A percentile compares a stretch with the other conserved stretches of the same genome.
Conservation (phyloP, 805 yeast species). For the Candida glaebosa region DNA sequence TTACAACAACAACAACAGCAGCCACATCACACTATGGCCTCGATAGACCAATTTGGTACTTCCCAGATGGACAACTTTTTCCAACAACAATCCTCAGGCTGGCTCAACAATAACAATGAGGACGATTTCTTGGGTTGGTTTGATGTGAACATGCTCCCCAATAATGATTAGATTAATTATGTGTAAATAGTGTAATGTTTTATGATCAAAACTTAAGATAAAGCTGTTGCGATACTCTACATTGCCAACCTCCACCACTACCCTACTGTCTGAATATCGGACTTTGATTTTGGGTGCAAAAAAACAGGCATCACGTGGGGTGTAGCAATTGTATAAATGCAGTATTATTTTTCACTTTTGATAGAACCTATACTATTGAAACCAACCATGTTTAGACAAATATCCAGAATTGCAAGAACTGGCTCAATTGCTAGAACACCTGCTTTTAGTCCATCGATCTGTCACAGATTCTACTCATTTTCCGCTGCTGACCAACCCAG, state of each 20-base stretch:
- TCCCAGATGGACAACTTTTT: conserved; percentile 55
- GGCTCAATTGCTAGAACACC: conserved; percentile 1
- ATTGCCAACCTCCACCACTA: too few relatives aligned
- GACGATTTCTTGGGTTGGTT: conserved; percentile 96
- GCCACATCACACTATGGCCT: conserved; percentile 7
- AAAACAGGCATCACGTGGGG: conserved; percentile 1
- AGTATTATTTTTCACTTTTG: not conserved
- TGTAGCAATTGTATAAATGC: not conserved
- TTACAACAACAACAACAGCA: conserved; percentile 2
- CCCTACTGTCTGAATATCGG: not conserved
- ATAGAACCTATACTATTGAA: not conserved
- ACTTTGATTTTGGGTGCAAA: not conserved
- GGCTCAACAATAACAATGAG: conserved; percentile 61
- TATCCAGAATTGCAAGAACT: conserved; percentile 2
- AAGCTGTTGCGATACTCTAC: too few relatives aligned
- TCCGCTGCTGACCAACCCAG: conserved; percentile 39
- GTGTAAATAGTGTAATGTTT: not conserved
- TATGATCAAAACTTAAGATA: not conserved
- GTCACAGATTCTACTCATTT: conserved; percentile 25
- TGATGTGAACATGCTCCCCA: conserved; percentile 54
- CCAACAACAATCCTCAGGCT: conserved; percentile 79
- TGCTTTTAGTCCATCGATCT: conserved; percentile 8
- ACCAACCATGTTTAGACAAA: conserved; percentile 1
- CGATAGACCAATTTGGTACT: conserved; percentile 9
- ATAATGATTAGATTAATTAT: conserved; percentile 5